These are phyloP conservation scores for Aspergillus campestris DNA, from an alignment of 495 filamentous ascomycete species.

Conservation along the genomic window DNA sequence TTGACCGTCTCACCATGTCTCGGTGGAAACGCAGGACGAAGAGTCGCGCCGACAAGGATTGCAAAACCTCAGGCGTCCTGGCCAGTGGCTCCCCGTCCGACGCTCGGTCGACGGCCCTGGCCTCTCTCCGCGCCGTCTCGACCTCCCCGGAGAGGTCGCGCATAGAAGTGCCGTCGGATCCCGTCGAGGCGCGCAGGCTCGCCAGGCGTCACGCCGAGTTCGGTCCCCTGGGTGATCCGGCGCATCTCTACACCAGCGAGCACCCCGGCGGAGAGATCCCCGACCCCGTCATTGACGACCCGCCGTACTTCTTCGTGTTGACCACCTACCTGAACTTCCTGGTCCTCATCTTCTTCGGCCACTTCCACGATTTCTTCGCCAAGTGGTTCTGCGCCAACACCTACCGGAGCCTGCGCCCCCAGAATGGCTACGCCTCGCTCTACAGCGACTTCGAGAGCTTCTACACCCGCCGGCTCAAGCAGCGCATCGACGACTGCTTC, in stretches of 20 bases:
- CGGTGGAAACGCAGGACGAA: conserved; percentile 23
- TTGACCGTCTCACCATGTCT: conserved; percentile 9
- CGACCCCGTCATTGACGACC: conserved; percentile 73
- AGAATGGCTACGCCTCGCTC: conserved; percentile 77
- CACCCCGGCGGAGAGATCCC: conserved; percentile 59
- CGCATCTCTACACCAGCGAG: conserved; percentile 67
- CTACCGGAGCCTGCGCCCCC: conserved; percentile 62
- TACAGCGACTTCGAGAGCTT: conserved; percentile 94
- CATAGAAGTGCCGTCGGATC: conserved; percentile 8
- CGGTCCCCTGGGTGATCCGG: conserved; percentile 61
- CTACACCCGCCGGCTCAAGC: conserved; percentile 78
- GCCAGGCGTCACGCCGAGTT: conserved; percentile 72
- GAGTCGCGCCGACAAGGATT: conserved; percentile 6
- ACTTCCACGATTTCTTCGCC: conserved; percentile 80
- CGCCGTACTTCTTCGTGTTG: conserved; percentile 77
- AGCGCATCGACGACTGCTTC: conserved; percentile 86
- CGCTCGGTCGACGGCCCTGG: conserved; percentile 7
- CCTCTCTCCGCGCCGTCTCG: conserved; percentile 15
- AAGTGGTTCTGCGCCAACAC: conserved; percentile 65
- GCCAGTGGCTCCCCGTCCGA: not conserved
- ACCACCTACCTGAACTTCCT: conserved; percentile 93
- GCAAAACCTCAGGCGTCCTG: not conserved
- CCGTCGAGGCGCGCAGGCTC: conserved; percentile 54
- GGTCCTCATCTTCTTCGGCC: conserved; percentile 77
- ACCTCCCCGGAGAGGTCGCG: no score